These are phyloP conservation scores for Exobasidium cylindrosporum DNA, from an alignment of 1,284 basidiomycete genomes.

Conservation along the genomic window DNA sequence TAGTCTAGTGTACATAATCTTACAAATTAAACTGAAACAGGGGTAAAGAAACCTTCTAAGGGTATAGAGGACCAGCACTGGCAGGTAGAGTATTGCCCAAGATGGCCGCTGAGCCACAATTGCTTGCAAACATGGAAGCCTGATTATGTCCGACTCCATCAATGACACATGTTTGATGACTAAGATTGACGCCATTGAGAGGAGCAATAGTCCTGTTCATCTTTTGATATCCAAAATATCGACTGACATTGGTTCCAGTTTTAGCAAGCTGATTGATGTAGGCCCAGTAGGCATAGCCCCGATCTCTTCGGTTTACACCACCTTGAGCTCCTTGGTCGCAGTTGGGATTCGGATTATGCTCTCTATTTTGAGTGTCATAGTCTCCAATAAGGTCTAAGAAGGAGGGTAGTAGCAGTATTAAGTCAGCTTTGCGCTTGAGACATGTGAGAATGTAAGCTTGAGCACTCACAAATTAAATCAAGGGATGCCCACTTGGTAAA, in stretches of 20 bases:
- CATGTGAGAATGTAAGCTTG: too few species aligned
- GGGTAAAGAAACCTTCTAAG: too few species aligned
- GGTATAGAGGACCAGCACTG: neutral
- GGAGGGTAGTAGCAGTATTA: too few species aligned
- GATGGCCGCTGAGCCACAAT: slow-evolving; percentile 26
- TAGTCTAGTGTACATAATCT: too few species aligned
- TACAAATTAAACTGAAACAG: too few species aligned
- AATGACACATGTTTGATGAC: neutral
- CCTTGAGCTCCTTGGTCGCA: slow-evolving; percentile 27
- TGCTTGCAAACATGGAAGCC: slow-evolving; percentile 17
- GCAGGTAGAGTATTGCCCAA: slow-evolving; percentile 15
- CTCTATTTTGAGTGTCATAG: slow-evolving; percentile 25
- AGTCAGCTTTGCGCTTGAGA: too few species aligned
- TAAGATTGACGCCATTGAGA: neutral
- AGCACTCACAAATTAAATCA: neutral
- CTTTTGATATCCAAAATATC: slow-evolving; percentile 19
- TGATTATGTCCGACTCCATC: neutral
- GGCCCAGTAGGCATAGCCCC: slow-evolving; percentile 38
- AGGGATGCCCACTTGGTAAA: neutral
- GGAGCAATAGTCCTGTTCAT: neutral
- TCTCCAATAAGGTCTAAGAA: slow-evolving; percentile 22
- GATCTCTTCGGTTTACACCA: slow-evolving; percentile 33
- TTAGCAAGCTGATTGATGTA: slow-evolving; percentile 38
- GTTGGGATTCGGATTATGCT: slow-evolving; percentile 23
- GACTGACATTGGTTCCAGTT: slow-evolving; percentile 29